Evolutionary conservation across 371 early-diverging fungal species (phyloP).

Genomic region (Mortierella sp.): DNA sequence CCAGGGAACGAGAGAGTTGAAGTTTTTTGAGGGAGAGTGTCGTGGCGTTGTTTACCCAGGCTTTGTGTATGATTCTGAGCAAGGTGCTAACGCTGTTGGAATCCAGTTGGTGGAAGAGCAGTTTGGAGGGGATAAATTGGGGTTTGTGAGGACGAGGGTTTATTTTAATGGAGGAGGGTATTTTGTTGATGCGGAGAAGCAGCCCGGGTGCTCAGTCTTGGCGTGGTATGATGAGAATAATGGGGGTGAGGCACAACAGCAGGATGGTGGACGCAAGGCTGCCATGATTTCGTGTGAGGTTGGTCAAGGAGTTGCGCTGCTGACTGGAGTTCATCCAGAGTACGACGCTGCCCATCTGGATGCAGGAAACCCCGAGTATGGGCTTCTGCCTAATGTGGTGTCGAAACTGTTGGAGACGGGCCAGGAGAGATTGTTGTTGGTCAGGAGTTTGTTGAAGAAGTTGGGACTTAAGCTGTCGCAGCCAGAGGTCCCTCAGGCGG

Average conservation of each 20-base stretch:
- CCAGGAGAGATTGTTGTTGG: slow-evolving; percentile 62
- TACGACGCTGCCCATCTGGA: slow-evolving; percentile 71
- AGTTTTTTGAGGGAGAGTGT: slow-evolving; percentile 80
- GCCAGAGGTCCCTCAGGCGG: not conserved
- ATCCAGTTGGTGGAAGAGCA: slow-evolving; percentile 17
- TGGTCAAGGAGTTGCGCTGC: slow-evolving; percentile 76
- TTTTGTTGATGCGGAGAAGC: slow-evolving; percentile 70
- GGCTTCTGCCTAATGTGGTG: slow-evolving; percentile 61
- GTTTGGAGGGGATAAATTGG: slow-evolving; percentile 17
- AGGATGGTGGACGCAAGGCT: slow-evolving; percentile 40
- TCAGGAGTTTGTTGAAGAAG: slow-evolving; percentile 64
- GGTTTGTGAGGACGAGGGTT: slow-evolving; percentile 47
- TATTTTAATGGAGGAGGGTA: slow-evolving; percentile 90
- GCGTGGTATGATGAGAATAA: slow-evolving; percentile 67
- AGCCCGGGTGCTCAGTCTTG: slow-evolving; percentile 63
- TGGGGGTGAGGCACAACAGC: slow-evolving; percentile 18
- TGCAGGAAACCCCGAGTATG: slow-evolving; percentile 55
- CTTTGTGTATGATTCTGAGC: slow-evolving; percentile 86
- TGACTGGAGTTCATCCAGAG: slow-evolving; percentile 84
- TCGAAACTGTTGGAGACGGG: slow-evolving; percentile 63
- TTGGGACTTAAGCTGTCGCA: slow-evolving; percentile 67
- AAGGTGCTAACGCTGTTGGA: slow-evolving; percentile 66
- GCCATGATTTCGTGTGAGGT: slow-evolving; percentile 70
- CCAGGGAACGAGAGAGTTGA: slow-evolving; percentile 79
- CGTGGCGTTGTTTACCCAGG: slow-evolving; percentile 83